Base-by-base conservation (phyloP, 352 stramenopile genomes). In the Pythium chondricola region DNA sequence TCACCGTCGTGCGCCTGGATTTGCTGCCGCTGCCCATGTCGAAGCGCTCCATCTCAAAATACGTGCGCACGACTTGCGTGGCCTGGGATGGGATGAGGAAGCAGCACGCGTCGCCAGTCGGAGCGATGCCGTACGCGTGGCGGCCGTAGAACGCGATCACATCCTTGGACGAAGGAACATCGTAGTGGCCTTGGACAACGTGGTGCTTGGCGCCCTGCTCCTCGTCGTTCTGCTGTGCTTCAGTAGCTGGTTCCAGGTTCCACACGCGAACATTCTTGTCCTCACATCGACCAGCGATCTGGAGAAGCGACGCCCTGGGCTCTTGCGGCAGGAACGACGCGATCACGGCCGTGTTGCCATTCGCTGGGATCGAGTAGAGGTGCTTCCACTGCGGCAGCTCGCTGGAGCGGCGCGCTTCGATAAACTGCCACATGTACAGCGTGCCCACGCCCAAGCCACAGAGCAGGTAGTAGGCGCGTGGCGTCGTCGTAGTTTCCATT, bases 401-500 rank as follows among this genome's bases (percentile, higher is more conserved):
- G 5, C 69, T 37, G 4, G 61, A 48, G 1, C 27, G 46, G 17
- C 33, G 27, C 4, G 69, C 55, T 42, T 87, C 75, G 3, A 75
- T 58, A 38, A 90, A 93, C 16, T 73, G 79, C 82, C 79, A 93
- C 31, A 93, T 39, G 43, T 88, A 68, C 20, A 91, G 49, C 6
- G 58, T 83, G 10, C 74, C 74, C 41, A 93, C 65, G 32, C 82
- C 82, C 8, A 93, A 69, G 7, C 82, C 82, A 38, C 65, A 79
- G 18, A 91, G 27, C 9, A 93, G 39, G 38, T 85, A 93, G 58
- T 93, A 93, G 16, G 74, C 39, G 21, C 45, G 38, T 2, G 43
- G 31, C 6, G 9, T 20, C 4, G 16, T 29, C 6, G 24, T 18
- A 30, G 16, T 29, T 20, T 11, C 11, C n/a, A n/a, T n/a, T 21